phyloP scores from a whole-genome alignment of 805 yeast species.

The Monosporozyma unispora region DNA sequence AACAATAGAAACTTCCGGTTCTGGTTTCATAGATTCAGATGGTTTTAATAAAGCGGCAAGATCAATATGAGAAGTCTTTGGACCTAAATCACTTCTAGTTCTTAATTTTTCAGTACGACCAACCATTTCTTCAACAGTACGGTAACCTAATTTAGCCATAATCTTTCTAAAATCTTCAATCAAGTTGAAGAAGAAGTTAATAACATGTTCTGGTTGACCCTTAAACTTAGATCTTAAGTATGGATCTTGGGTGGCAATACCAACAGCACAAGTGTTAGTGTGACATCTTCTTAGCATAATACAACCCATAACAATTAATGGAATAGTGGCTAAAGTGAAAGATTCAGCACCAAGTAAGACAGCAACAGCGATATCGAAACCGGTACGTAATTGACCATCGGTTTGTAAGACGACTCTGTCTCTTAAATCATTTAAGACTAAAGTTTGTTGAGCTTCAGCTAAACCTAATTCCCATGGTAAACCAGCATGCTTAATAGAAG shows the following conservation, averaged over 20 bases:
- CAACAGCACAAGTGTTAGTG: conserved; percentile 91
- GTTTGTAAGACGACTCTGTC: conserved; percentile 94
- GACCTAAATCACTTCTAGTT: conserved; percentile 79
- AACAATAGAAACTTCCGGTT: conserved; percentile 73
- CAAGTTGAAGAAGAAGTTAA: conserved; percentile 92
- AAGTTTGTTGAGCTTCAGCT: conserved; percentile 96
- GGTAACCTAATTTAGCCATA: conserved; percentile 93
- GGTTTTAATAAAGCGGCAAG: conserved; percentile 92
- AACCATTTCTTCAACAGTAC: conserved; percentile 95
- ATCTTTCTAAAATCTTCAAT: conserved; percentile 84
- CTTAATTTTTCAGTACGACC: conserved; percentile 89
- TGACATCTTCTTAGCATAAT: conserved; percentile 95
- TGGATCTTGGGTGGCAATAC: conserved; percentile 98
- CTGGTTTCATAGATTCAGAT: conserved; percentile 92
- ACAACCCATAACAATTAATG: conserved; percentile 95
- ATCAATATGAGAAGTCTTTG: conserved; percentile 87
- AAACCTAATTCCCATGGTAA: conserved; percentile 98
- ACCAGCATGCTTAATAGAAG: conserved; percentile 95
- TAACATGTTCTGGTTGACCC: conserved; percentile 98
- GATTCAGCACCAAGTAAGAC: conserved; percentile 96
- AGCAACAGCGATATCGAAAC: conserved; percentile 93
- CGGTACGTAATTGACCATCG: conserved; percentile 97
- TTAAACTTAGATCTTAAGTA: conserved; percentile 81
- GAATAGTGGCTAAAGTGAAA: conserved; percentile 97
- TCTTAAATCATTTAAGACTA: conserved; percentile 90